Base-by-base conservation (phyloP, 2,329 filamentous ascomycete genomes). In the Cytospora piceae region DNA sequence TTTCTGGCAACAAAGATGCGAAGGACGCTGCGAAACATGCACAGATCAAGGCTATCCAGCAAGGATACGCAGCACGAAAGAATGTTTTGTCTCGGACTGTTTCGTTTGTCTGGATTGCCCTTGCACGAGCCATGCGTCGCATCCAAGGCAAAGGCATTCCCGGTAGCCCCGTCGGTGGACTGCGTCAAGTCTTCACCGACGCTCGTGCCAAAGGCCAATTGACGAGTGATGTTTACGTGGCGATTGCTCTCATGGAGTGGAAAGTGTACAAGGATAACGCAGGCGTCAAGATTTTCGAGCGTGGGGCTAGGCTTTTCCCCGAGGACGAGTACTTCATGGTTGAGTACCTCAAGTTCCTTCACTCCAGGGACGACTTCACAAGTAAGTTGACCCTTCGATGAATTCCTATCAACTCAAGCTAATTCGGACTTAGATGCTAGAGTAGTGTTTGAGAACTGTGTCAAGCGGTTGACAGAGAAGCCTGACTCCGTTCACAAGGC, bases 221-320 rank as follows among this genome's bases (percentile, higher is more conserved):
- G 55, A 95, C 93, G 9, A 96, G 93, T 72, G 95, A 98, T 75
- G 92, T 97, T 7, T 99, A 99, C 74, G 91, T 97, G 62, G 93
- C 93, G 0, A 93, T 93, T 71, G 95, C 96, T 20, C 83, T 96
- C 66, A 91, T 99, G 73, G 95, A 99, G 76, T 94, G 95, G 74
- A 90, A 96, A 71, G 96, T 96, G 71, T 99, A 99, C 78, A 95
- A 96, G 74, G 95, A 98, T 72, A 87, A 90, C 0, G 92, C 95
- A 0, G 94, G 94, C 1, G 92, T 91, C 53, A 97, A 95, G 79
- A 98, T 99, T 67, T 96, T 98, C 71, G 95, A 99, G 75, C 90
- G 94, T 55, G 95, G 95, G 24, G 89, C 94, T 69, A 95, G 93
- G 74, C 82, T 99, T 15, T 99, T 98, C 74, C 94, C 94, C 0